Evolutionary conservation across 2,329 filamentous ascomycete genomes (phyloP).

Genomic region (Aspergillus sp.): DNA sequence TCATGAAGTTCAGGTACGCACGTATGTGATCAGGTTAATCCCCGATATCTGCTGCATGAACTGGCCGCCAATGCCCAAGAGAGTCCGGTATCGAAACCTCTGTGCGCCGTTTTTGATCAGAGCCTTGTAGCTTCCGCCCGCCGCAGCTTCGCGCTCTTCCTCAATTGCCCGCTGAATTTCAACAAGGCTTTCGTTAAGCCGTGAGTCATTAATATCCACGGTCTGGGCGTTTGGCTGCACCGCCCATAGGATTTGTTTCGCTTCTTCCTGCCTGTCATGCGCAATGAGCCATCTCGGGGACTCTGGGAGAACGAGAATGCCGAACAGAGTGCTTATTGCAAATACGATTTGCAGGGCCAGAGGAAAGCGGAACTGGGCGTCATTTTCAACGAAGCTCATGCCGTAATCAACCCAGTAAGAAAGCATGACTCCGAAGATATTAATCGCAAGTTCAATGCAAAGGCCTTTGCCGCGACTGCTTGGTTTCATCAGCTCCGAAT

Average conservation of each 20-base stretch:
- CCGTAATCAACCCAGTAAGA: constrained; percentile 27
- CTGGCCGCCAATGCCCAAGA: constrained; percentile 27
- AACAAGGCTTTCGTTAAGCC: neutral
- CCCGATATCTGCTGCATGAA: constrained; percentile 46
- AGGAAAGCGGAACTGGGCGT: constrained; percentile 45
- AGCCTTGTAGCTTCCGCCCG: neutral
- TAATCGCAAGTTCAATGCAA: constrained; percentile 50
- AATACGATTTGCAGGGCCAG: constrained; percentile 50
- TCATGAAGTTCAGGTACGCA: neutral
- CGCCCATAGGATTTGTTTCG: constrained; percentile 44
- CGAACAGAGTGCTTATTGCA: constrained; percentile 38
- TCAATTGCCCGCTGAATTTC: neutral
- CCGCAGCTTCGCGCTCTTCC: neutral
- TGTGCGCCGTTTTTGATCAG: constrained; percentile 24
- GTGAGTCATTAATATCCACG: neutral
- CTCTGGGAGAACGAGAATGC: constrained; percentile 36
- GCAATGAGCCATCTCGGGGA: constrained; percentile 30
- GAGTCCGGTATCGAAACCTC: constrained; percentile 21
- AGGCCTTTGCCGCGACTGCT: constrained; percentile 57
- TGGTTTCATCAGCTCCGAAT: constrained; percentile 19
- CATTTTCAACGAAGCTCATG: constrained; percentile 18
- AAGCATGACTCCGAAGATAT: constrained; percentile 31
- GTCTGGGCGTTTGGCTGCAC: constrained; percentile 24
- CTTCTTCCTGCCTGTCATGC: constrained; percentile 40
- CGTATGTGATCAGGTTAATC: constrained; percentile 45